Base-by-base conservation (phyloP, 139 green algal genomes). In the Penium margaritaceum region DNA sequence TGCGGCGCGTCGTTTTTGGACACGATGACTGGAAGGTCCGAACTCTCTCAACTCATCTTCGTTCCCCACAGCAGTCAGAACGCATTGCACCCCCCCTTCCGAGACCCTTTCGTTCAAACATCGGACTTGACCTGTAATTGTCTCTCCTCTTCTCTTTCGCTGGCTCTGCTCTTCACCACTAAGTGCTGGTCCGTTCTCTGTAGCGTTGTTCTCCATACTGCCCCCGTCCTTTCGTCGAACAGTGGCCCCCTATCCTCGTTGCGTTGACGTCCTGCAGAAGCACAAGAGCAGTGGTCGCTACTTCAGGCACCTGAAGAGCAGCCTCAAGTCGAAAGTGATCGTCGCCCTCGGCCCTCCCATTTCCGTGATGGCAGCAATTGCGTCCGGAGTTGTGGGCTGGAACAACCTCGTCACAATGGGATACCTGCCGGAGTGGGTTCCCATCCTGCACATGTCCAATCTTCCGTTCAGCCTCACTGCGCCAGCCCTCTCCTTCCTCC, bases 11-110 rank as follows among this genome's bases (percentile, higher is more conserved):
- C n/a, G 63, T 80, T 15, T 80, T 76, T 38, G 32, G n/a, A 0
- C 51, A 73, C 33, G 64, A 66, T 33, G 73, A 80, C n/a, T 80
- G 73, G 73, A 67, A 76, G 66, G 66, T 73, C 38, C 39, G 63
- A 33, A 6, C 9, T 12, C 41, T 30, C 14, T 1, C 0, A 17
- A 17, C 30, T 34, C 47, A 3, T 27, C 19, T 24, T 33, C 47
- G 47, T 33, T 34, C 47, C 9, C 47, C 19, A 5, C 29, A 17
- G 47, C 17, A 60, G n/a, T 24, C n/a, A 27, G 47, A 33, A 24
- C 30, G 30, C 47, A 24, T 60, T 21, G 21, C 19, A 17, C n/a
- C n/a, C n/a, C n/a, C n/a, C n/a, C n/a, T n/a, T n/a, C n/a, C n/a
- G n/a, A n/a, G n/a, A n/a, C n/a, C n/a, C n/a, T n/a, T n/a, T n/a